Percentiles rank a stretch among this genome's conserved stretches.
Evolutionary conservation across 768 basidiomycete species (phyloP).

Genomic region (Pleurotus cornucopiae): DNA sequence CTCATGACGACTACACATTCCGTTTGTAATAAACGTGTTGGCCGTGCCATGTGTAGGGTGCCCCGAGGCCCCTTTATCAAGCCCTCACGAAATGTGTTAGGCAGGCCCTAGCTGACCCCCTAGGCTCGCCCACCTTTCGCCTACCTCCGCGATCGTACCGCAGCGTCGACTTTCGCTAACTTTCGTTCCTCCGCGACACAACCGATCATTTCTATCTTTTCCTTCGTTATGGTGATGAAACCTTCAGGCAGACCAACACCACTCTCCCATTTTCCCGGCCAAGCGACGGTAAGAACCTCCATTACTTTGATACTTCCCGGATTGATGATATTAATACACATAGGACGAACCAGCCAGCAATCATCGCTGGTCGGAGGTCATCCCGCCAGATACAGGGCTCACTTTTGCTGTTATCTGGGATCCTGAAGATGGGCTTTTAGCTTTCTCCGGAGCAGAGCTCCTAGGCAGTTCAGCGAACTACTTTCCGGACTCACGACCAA

Average conservation of each 20-base stretch:
- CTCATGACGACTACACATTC: constrained; percentile 1
- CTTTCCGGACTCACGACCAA: constrained; percentile 4
- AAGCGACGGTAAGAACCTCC: neutral
- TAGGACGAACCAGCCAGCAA: neutral
- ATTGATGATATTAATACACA: too few species aligned
- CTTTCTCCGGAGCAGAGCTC: constrained; percentile 50
- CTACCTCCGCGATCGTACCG: neutral
- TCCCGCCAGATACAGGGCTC: constrained; percentile 51
- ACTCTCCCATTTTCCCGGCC: neutral
- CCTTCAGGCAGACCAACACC: neutral
- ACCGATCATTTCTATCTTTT: neutral
- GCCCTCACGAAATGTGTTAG: neutral
- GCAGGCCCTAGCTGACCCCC: neutral
- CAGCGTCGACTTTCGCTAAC: neutral
- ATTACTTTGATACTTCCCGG: too few species aligned
- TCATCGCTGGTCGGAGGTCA: constrained; percentile 52
- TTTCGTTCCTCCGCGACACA: neutral
- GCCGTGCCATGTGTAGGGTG: neutral
- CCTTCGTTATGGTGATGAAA: neutral
- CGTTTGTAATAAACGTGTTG: constrained; percentile 5
- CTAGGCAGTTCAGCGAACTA: constrained; percentile 21
- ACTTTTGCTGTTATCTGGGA: constrained; percentile 62
- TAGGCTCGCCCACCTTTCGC: neutral
- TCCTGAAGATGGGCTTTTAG: constrained; percentile 50
- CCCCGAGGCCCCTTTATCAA: neutral